phyloP scores from a whole-genome alignment of 768 basidiomycete species.

The Podaxis mareebaensis region DNA sequence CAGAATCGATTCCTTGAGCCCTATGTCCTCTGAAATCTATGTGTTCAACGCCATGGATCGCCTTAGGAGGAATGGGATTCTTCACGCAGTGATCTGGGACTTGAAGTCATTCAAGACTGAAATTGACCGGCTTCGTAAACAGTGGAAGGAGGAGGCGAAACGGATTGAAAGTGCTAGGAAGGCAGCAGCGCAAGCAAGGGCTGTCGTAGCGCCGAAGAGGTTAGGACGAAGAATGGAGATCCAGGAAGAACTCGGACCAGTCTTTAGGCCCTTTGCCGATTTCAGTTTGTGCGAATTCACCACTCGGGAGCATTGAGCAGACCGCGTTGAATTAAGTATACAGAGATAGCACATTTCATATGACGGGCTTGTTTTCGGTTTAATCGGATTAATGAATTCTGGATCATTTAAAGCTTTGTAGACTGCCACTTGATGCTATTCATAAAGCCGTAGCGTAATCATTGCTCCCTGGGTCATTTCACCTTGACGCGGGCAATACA shows the following conservation, averaged over 20 bases:
- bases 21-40: not conserved
- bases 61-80: not conserved
- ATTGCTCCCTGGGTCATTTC: too few relatives aligned
- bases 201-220: not conserved
- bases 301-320: not conserved
- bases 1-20: not conserved
- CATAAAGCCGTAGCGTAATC: too few relatives aligned
- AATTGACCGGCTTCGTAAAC: not conserved
- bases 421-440: too few relatives aligned
- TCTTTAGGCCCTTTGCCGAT: not conserved
- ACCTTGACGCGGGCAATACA: too few relatives aligned
- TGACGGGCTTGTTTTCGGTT: too few relatives aligned
- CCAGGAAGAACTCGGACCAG: not conserved
- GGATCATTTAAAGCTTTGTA: too few relatives aligned
- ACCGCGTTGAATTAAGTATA: too few relatives aligned
- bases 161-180: not conserved
- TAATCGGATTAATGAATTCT: too few relatives aligned
- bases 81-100: not conserved
- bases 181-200: not conserved
- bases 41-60: conserved; percentile 7
- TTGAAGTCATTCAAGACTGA: not conserved
- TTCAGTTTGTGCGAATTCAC: not conserved
- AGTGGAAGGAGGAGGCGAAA: not conserved
- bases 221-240: not conserved
- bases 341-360: too few relatives aligned